Evolutionary conservation across 352 stramenopile species (phyloP).

Genomic region (Peronospora belbahrii): DNA sequence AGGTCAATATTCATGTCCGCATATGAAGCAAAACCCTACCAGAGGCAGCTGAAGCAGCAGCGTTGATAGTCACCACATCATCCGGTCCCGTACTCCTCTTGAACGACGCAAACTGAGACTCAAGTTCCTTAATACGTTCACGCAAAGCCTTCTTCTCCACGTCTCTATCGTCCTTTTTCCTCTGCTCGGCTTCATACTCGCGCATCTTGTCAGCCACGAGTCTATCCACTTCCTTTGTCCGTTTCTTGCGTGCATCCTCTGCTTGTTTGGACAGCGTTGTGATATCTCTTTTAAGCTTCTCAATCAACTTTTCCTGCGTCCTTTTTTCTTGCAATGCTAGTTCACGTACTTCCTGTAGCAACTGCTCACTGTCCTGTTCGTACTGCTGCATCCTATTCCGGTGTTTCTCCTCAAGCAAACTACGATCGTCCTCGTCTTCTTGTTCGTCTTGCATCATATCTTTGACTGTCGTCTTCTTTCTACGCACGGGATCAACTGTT

Average conservation of each 20-base stretch:
- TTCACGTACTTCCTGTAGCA: conserved; percentile 52
- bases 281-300: conserved; percentile 63
- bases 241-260: conserved; percentile 39
- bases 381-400: conserved; percentile 45
- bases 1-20: neutral
- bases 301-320: conserved; percentile 60
- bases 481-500: conserved; percentile 5
- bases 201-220: conserved; percentile 41
- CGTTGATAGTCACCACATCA: conserved; percentile 33
- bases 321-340: conserved; percentile 62
- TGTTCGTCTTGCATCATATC: conserved; percentile 7
- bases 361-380: conserved; percentile 51
- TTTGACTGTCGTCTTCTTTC: conserved; percentile 9
- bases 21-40: conserved; percentile 7
- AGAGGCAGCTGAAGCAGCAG: conserved; percentile 19
- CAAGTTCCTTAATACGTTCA: conserved; percentile 43
- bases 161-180: conserved; percentile 19
- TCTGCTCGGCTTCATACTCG: conserved; percentile 29
- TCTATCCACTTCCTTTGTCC: conserved; percentile 38
- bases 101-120: conserved; percentile 43
- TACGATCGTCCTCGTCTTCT: conserved; percentile 8
- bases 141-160: conserved; percentile 34
- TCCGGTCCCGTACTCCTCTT: conserved; percentile 35
- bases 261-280: conserved; percentile 44
- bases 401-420: conserved; percentile 36